Percentiles rank a stretch among this genome's conserved stretches.
These are phyloP conservation scores for Nicotiana benthamiana DNA, from an alignment of 257 asterid genomes.

Conservation along the genomic window DNA sequence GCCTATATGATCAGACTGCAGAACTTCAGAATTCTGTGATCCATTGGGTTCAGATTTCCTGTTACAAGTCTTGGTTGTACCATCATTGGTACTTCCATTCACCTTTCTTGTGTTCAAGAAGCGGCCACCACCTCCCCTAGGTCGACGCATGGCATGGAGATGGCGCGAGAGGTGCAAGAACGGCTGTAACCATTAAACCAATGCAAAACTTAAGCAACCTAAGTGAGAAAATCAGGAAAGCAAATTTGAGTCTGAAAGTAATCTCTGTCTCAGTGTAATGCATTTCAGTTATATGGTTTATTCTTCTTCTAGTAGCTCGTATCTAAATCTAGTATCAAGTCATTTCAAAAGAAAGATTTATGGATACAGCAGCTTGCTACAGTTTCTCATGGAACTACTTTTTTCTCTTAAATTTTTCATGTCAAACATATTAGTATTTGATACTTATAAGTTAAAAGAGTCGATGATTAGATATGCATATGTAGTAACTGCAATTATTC, in stretches of 20 bases:
- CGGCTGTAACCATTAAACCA: constrained; percentile 30
- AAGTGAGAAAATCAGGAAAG: not conserved
- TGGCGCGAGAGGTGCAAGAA: constrained; percentile 58
- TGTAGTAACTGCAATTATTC: not conserved
- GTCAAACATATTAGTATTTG: too few species aligned
- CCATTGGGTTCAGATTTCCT: constrained; percentile 10
- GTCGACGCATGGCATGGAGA: constrained; percentile 31
- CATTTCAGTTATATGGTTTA: not conserved
- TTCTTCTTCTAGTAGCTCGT: not conserved
- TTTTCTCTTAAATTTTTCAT: too few species aligned
- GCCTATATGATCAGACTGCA: constrained; percentile 31
- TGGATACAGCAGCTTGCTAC: too few species aligned
- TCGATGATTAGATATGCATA: too few species aligned
- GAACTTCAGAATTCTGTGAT: constrained; percentile 35
- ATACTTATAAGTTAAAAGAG: too few species aligned
- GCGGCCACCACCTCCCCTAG: constrained; percentile 67
- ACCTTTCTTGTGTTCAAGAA: constrained; percentile 43
- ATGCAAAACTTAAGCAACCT: not conserved
- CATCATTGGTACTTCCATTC: not conserved
- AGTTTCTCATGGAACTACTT: too few species aligned
- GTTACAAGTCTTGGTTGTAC: constrained; percentile 1
- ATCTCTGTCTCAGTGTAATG: not conserved
- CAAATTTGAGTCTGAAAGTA: not conserved
- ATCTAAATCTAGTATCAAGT: too few species aligned
- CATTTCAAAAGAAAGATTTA: too few species aligned